phyloP scores from a whole-genome alignment of 495 filamentous ascomycete species.

The Hypoxylon intermedium region DNA sequence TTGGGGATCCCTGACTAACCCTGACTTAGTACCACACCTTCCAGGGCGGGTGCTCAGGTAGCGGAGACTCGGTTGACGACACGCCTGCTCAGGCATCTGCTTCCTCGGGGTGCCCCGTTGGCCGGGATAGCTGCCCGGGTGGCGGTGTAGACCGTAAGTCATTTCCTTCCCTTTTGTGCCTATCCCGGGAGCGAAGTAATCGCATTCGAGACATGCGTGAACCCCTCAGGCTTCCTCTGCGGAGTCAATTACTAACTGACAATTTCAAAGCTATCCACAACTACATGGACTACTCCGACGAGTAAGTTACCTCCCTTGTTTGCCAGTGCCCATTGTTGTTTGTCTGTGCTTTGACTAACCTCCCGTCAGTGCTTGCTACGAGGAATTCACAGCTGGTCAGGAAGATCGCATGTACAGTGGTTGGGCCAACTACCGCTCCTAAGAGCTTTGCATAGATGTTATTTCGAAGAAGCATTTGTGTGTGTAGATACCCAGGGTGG shows the following conservation, averaged over 20 bases:
- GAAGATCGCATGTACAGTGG: conserved; percentile 52
- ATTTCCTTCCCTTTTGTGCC: no score
- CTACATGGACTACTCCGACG: conserved; percentile 70
- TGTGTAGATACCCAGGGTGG: no score
- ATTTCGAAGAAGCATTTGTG: no score
- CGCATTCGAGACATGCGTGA: no score
- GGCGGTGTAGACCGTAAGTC: conserved; percentile 60
- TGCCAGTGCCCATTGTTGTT: no score
- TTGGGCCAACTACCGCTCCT: conserved; percentile 54
- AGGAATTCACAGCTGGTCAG: conserved; percentile 56
- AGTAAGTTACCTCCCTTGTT: conserved; percentile 43
- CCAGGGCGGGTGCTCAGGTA: conserved; percentile 64
- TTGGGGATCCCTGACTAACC: no score
- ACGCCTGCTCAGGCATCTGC: conserved; percentile 61
- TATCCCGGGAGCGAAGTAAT: no score
- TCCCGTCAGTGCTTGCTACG: conserved; percentile 48
- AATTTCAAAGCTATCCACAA: conserved; percentile 72
- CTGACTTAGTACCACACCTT: conserved; percentile 62
- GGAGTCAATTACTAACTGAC: no score
- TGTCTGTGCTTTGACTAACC: conserved; percentile 15
- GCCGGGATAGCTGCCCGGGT: conserved; percentile 60
- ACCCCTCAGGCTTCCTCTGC: no score
- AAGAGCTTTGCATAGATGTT: conserved; percentile 1
- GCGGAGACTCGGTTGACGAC: conserved; percentile 65
- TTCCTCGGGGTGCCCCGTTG: conserved; percentile 65